phyloP scores from a whole-genome alignment of 2,329 filamentous ascomycete species.

The Zymoseptoria brevis region DNA sequence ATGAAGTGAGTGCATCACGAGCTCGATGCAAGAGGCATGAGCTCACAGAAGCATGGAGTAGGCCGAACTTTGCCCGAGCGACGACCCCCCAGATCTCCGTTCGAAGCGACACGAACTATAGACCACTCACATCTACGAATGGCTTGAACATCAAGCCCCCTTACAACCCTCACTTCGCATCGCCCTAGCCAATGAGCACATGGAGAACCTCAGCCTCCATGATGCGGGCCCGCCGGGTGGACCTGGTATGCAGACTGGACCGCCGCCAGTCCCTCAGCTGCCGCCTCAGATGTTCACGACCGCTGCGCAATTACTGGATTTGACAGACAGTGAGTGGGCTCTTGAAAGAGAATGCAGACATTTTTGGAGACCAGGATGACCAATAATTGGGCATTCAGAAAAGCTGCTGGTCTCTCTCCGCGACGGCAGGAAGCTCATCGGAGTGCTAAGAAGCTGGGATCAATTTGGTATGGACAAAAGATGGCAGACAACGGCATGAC shows the following conservation, averaged over 20 bases:
- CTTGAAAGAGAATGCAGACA: constrained; percentile 25
- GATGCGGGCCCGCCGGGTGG: constrained; percentile 23
- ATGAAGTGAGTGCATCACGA: not conserved
- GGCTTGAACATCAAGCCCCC: constrained; percentile 6
- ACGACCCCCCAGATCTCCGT: not conserved
- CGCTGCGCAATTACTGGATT: constrained; percentile 85
- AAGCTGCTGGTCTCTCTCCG: constrained; percentile 88
- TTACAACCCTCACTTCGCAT: not conserved
- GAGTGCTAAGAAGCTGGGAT: constrained; percentile 90
- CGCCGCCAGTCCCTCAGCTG: constrained; percentile 51
- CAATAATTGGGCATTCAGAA: constrained; percentile 50
- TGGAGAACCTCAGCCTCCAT: constrained; percentile 30
- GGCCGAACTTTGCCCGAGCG: not conserved
- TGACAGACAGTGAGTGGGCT: constrained; percentile 75
- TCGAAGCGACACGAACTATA: too few species aligned
- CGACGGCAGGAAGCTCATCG: constrained; percentile 88
- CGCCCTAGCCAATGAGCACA: constrained; percentile 16
- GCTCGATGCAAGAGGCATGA: not conserved
- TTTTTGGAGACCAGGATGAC: constrained; percentile 2
- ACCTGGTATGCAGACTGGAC: constrained; percentile 15
- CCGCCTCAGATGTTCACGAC: constrained; percentile 96
- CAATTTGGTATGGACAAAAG: constrained; percentile 68
- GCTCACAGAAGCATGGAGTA: not conserved
- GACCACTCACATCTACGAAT: not conserved
- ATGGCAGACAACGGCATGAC: not conserved